Conservation (phyloP, 192 early-diverging fungal genomes). For the Gorgonomyces haynaldii region DNA sequence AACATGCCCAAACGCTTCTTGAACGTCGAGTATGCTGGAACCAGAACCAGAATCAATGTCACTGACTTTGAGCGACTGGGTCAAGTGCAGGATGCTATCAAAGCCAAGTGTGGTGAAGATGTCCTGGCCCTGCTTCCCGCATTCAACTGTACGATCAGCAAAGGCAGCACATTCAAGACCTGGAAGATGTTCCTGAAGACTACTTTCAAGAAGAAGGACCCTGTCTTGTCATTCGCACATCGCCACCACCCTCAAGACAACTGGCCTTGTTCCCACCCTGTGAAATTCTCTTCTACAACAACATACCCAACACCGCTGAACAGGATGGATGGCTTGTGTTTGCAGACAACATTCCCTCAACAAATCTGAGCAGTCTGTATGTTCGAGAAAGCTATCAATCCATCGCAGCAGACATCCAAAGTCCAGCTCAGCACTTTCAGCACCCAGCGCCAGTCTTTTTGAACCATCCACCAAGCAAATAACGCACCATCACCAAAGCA, state of each 20-base stretch:
- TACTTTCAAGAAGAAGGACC: not conserved
- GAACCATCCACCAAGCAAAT: not conserved
- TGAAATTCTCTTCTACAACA: conserved; percentile 3
- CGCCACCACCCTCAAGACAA: not conserved
- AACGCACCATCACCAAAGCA: conserved; percentile 3
- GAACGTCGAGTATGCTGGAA: no score
- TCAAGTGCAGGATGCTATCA: no score
- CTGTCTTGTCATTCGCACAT: not conserved
- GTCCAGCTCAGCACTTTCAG: not conserved
- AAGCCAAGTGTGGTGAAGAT: not conserved
- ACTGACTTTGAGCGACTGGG: no score
- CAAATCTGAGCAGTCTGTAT: conserved; percentile 3
- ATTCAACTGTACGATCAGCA: conserved; percentile 2
- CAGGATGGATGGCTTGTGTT: conserved; percentile 7
- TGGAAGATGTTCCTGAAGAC: not conserved
- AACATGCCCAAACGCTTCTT: no score
- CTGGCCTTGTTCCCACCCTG: not conserved
- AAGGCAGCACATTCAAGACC: not conserved
- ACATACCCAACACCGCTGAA: conserved; percentile 1
- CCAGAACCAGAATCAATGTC: no score
- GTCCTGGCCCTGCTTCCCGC: not conserved
- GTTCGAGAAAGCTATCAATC: conserved; percentile 5
- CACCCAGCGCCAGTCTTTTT: not conserved
- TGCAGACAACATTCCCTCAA: conserved; percentile 2
- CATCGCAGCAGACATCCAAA: not conserved